Conservation (phyloP, 768 basidiomycete genomes). For the Hysterangium stoloniferum region DNA sequence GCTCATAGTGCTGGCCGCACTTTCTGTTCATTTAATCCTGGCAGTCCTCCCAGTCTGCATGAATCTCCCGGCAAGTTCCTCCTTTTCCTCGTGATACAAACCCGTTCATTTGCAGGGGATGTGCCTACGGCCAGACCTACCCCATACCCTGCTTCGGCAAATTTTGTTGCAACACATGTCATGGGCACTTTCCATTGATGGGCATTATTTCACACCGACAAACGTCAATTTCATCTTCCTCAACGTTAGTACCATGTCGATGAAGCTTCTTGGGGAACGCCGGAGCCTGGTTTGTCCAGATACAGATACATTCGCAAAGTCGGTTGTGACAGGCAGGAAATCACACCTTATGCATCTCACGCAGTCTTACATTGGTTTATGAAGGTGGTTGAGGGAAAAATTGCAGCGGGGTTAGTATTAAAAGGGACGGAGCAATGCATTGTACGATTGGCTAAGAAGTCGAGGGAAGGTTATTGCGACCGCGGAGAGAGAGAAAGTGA, state of each 20-base stretch:
- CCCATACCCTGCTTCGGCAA: conserved; percentile 9
- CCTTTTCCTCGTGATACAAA: conserved; percentile 5
- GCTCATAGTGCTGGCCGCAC: too few species aligned
- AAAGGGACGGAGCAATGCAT: background rate
- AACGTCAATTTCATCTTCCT: conserved; percentile 6
- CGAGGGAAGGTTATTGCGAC: too few species aligned
- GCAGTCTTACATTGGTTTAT: conserved; percentile 7
- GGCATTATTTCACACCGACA: conserved; percentile 9
- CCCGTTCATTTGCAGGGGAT: conserved; percentile 10
- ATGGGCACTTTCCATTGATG: conserved; percentile 10
- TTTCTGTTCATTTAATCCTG: too few species aligned
- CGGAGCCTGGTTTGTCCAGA: background rate
- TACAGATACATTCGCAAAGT: conserved; percentile 8
- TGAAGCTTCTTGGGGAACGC: background rate
- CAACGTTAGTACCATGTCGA: background rate
- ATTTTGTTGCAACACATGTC: conserved; percentile 7
- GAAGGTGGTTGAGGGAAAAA: background rate
- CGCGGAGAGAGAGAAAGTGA: too few species aligned
- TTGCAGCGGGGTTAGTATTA: background rate
- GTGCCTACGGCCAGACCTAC: conserved; percentile 6
- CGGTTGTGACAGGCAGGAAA: background rate
- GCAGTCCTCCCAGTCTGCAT: too few species aligned
- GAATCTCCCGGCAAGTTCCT: too few species aligned
- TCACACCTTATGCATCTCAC: conserved; percentile 4
- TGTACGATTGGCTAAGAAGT: too few species aligned